These are phyloP conservation scores for Ceratobasidium sp. DNA, from an alignment of 1,284 basidiomycete species.

Conservation along the genomic window DNA sequence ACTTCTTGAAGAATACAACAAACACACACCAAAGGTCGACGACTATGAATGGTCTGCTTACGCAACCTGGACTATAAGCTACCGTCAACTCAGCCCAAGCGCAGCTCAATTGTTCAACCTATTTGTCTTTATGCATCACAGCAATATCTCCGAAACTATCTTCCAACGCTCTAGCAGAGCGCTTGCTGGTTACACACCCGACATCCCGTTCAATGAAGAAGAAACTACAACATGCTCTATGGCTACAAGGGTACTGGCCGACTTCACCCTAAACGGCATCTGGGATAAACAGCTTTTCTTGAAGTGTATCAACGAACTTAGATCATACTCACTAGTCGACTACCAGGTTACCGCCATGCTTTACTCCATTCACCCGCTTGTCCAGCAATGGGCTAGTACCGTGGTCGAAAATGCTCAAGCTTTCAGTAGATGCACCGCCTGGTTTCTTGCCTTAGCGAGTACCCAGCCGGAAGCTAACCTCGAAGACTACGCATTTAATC, in stretches of 20 bases:
- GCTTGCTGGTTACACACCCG: neutral
- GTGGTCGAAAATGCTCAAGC: neutral
- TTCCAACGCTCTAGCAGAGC: neutral
- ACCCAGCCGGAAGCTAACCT: neutral
- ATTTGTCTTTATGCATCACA: constrained; percentile 25
- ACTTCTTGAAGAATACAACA: constrained; percentile 1
- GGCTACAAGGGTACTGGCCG: neutral
- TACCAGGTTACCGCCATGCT: neutral
- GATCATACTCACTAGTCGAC: constrained; percentile 11
- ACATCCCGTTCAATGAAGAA: neutral
- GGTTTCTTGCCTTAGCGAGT: neutral
- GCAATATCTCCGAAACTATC: constrained; percentile 19
- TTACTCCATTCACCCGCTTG: constrained; percentile 13
- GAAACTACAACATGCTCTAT: neutral
- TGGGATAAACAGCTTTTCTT: constrained; percentile 6
- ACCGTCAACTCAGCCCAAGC: neutral
- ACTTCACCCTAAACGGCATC: neutral
- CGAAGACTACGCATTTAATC: neutral
- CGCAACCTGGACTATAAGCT: constrained; percentile 10
- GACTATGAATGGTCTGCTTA: constrained; percentile 4
- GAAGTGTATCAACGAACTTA: neutral
- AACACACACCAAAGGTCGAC: neutral
- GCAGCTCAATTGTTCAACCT: constrained; percentile 10
- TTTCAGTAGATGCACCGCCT: neutral
- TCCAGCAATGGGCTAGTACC: constrained; percentile 1